Evolutionary conservation across 352 stramenopile species (phyloP).

Genomic region (Phytophthora chlamydospora): DNA sequence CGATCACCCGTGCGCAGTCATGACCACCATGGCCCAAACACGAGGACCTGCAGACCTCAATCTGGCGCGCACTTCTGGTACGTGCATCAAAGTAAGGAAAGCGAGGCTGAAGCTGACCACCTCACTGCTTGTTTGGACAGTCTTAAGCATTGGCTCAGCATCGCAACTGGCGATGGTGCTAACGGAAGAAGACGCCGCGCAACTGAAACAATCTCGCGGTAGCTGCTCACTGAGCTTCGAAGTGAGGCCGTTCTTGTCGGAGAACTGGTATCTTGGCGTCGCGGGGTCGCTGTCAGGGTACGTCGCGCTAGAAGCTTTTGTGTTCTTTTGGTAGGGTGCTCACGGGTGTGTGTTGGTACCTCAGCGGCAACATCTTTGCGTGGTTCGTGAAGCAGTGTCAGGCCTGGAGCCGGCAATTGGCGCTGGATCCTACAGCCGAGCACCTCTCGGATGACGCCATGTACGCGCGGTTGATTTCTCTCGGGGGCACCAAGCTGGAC

Average conservation of each 20-base stretch:
- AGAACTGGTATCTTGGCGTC: slow-evolving; percentile 56
- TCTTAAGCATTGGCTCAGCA: slow-evolving; percentile 76
- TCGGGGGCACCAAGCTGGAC: slow-evolving; percentile 43
- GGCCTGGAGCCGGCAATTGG: slow-evolving; percentile 54
- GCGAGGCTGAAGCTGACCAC: not conserved
- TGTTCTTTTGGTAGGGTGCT: not conserved
- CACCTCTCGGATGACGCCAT: slow-evolving; percentile 26
- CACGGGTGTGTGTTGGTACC: not conserved
- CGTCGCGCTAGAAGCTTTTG: not conserved
- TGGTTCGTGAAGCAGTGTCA: slow-evolving; percentile 63
- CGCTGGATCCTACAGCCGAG: slow-evolving; percentile 24
- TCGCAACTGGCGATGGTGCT: slow-evolving; percentile 73
- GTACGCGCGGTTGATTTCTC: slow-evolving; percentile 58
- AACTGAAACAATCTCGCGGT: slow-evolving; percentile 21
- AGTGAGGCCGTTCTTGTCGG: slow-evolving; percentile 61
- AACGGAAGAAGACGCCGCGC: slow-evolving; percentile 33
- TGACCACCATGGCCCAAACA: slow-evolving; percentile 42
- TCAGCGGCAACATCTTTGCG: slow-evolving; percentile 69
- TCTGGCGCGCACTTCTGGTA: slow-evolving; percentile 40
- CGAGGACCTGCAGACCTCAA: slow-evolving; percentile 29
- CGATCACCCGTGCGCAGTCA: slow-evolving; percentile 71
- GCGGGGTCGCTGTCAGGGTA: slow-evolving; percentile 71
- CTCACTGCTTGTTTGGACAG: slow-evolving; percentile 22
- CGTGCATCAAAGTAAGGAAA: not conserved
- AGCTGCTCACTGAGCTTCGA: slow-evolving; percentile 56